Evolutionary conservation across 2,329 filamentous ascomycete species (phyloP), one percentile per base, ranked within the genome.

Genomic region (Elsinoe australis): DNA sequence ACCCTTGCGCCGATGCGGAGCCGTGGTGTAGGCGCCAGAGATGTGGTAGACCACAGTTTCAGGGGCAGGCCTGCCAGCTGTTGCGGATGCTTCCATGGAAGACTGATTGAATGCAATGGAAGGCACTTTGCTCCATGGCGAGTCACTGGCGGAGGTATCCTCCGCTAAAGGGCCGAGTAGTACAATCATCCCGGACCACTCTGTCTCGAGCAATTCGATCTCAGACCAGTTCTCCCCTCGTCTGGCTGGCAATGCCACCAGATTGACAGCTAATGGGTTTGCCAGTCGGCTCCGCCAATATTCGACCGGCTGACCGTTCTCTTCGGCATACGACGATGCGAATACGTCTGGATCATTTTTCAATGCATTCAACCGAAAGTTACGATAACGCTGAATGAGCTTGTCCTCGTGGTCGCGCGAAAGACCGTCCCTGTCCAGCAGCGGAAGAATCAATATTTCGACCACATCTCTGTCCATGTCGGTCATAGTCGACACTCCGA

Each of bases 1-100:
- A 8, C 62, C 62, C n/a, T 14, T 22, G 3, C 56, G 47, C 29
- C 61, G 51, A 7, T 55, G 56, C n/a, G 42, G 41, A 6, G 58
- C 54, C 5, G 55, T 42, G 5, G 65, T 59, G 47, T 61, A 65
- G 24, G 59, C 55, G 24, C 55, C 61, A 44, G 55, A 60, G 52
- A 57, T 58, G 44, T 54, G 52, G 14, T 49, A 31, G 4, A 21
- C 33, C 39, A 28, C 19, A 8, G 22, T 32, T 28, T 6, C 12
- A 3, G 29, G 14, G 26, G 31, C 3, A 26, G 6, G n/a, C 17
- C 17, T 15, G 24, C 21, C 10, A 19, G 39, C n/a, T n/a, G 10
- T 10, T 4, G 5, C 14, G 3, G 31, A 26, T n/a, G 41, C 31
- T 36, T 45, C 33, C 26, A 45, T 31, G 3, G 38, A 29, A 22